Evolutionary conservation across 2,329 filamentous ascomycete genomes (phyloP).

Genomic region (Colletotrichum sidae): DNA sequence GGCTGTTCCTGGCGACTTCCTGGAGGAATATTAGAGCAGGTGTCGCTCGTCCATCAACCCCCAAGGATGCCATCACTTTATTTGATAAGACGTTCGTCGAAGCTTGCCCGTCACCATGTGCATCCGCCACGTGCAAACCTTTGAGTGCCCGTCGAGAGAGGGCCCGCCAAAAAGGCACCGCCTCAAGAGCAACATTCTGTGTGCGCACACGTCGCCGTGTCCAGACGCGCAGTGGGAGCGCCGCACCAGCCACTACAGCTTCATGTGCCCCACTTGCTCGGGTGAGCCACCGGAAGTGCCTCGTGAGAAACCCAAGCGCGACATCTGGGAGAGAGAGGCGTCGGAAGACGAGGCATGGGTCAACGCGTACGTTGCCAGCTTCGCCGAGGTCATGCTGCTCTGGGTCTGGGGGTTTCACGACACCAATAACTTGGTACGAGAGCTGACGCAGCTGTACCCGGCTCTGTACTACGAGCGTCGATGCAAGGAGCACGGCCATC

Average conservation of each 20-base stretch:
- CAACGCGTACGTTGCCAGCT: constrained; percentile 21
- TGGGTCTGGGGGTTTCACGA: constrained; percentile 11
- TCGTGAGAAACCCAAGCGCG: constrained; percentile 14
- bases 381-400: constrained; percentile 7
- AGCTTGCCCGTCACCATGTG: constrained; percentile 14
- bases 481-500: constrained; percentile 35
- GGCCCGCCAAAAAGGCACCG: constrained; percentile 7
- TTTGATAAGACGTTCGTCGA: neutral
- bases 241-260: constrained; percentile 24
- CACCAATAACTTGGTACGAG: neutral
- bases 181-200: constrained; percentile 33
- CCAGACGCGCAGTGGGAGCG: constrained; percentile 24
- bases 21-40: neutral
- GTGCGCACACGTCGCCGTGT: constrained; percentile 28
- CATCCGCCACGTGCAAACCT: constrained; percentile 28
- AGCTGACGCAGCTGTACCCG: constrained; percentile 14
- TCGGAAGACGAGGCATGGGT: constrained; percentile 25
- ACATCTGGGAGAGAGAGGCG: constrained; percentile 25
- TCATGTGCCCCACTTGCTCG: constrained; percentile 34
- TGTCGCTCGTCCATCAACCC: neutral
- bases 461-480: constrained; percentile 28
- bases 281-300: constrained; percentile 33
- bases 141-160: constrained; percentile 21
- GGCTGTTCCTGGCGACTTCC: too few species aligned
- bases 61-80: too few species aligned